Evolutionary conservation across 345 rosid species (phyloP).

Genomic region (Garcia nutans): DNA sequence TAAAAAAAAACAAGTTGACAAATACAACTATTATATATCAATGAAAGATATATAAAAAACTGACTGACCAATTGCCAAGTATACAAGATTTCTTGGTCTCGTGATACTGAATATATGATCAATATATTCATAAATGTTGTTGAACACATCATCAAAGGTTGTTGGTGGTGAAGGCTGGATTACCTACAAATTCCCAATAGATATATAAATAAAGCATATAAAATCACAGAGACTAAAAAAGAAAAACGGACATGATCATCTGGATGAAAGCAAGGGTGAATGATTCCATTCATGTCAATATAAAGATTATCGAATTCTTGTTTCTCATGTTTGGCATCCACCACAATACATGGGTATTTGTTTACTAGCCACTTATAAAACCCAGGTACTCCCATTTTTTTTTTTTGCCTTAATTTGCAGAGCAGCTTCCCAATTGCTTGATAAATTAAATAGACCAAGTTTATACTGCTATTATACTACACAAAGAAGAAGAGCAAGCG

Average conservation of each 20-base stretch:
- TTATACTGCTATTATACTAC: too few species aligned
- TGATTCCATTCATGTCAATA: conserved; percentile 37
- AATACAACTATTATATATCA: conserved; percentile 17
- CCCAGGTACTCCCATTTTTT: too few species aligned
- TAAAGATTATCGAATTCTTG: conserved; percentile 31
- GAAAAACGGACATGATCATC: conserved; percentile 13
- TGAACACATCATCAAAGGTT: conserved; percentile 23
- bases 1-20: too few species aligned
- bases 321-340: too few species aligned
- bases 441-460: too few species aligned
- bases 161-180: conserved; percentile 23
- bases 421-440: too few species aligned
- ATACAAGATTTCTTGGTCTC: conserved; percentile 29
- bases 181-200: background rate
- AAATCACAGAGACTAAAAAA: background rate
- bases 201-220: background rate
- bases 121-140: conserved; percentile 18
- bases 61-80: conserved; percentile 30
- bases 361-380: too few species aligned
- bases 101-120: conserved; percentile 28
- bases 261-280: conserved; percentile 40
- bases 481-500: too few species aligned
- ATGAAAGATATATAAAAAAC: background rate
- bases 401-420: too few species aligned
- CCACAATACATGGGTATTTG: too few species aligned